Evolutionary conservation across 352 stramenopile genomes (phyloP).

Genomic region (Pythium guiyangense): DNA sequence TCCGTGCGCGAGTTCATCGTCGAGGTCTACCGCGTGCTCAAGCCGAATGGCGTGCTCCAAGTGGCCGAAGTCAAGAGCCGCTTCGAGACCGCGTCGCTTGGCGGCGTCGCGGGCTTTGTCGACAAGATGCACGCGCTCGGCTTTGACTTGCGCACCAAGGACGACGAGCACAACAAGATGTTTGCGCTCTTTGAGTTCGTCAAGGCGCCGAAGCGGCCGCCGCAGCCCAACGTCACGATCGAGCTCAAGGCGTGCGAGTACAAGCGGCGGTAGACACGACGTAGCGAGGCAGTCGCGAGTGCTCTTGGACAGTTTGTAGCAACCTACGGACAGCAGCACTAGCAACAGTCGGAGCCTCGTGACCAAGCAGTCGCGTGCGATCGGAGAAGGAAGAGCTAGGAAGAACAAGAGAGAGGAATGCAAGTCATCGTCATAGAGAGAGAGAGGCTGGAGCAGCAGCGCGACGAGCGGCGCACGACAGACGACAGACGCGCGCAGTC

Average conservation of each 20-base stretch:
- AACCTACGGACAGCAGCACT: background rate
- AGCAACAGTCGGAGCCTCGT: background rate
- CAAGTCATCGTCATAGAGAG: background rate
- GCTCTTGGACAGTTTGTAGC: too few species aligned
- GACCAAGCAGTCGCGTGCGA: too few species aligned
- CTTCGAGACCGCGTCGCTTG: constrained; percentile 68
- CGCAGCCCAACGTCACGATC: constrained; percentile 45
- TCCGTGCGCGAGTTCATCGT: constrained; percentile 96
- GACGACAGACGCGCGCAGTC: background rate
- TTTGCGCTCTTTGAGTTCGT: constrained; percentile 83
- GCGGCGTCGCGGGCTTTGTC: constrained; percentile 65
- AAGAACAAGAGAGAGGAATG: background rate
- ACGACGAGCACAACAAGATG: constrained; percentile 84
- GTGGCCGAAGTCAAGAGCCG: constrained; percentile 82
- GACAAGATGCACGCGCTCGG: constrained; percentile 51
- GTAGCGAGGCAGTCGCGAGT: too few species aligned
- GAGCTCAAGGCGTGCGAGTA: constrained; percentile 85
- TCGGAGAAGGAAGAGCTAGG: too few species aligned
- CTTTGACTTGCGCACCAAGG: constrained; percentile 60
- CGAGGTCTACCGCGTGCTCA: constrained; percentile 94
- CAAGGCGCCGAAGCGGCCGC: constrained; percentile 45
- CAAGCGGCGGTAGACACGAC: constrained; percentile 54
- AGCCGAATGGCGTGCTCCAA: constrained; percentile 89
- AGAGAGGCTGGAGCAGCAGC: background rate
- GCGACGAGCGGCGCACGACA: background rate